Evolutionary conservation across 2,329 filamentous ascomycete species (phyloP), one percentile per base, ranked within the genome.

Genomic region (Podosphaera aphanis): DNA sequence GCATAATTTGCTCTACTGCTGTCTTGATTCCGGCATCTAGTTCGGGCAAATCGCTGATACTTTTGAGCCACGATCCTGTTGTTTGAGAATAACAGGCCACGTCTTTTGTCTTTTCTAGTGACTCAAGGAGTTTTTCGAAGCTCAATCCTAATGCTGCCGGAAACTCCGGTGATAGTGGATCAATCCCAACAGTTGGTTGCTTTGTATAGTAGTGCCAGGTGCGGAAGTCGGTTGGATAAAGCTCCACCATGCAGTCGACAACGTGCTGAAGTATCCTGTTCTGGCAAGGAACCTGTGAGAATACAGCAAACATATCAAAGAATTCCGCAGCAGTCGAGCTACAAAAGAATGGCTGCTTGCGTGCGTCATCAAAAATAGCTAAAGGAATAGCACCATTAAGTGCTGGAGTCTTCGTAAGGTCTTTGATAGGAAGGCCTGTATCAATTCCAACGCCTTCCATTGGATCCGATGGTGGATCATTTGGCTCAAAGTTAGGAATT

Each of bases 341-440:
- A 49, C 71, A 73, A 59, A 78, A 75, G 52, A 81, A 76, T 45
- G 80, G 72, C 55, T 93, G 78, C 60, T 80, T 83, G 64, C 77
- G 76, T 5, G 85, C 79, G 19, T 83, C 75, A 56, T 93, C 84
- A 57, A 93, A 94, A 42, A 98, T 83, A 35, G 88, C 85, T 47
- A 85, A 72, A 1, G 90, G 86, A 53, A 98, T 93, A 15, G 84
- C 90, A n/a, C 90, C 90, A 49, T 81, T 83, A 51, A 94, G 69
- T 8, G 84, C 84, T 3, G 88, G 85, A 42, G 85, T 88, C 47
- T 69, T 66, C 51, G 58, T 59, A 5, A 56, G 58, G 43, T 60
- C 57, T 39, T 57, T 55, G 21, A 45, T 48, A 3, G 56, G 57
- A 15, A 20, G 7, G 45, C 60, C 59, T 2, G 50, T 46, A 33